These are phyloP conservation scores for Simplicillium sp. DNA, from an alignment of 2,329 filamentous ascomycete species.

Conservation along the genomic window DNA sequence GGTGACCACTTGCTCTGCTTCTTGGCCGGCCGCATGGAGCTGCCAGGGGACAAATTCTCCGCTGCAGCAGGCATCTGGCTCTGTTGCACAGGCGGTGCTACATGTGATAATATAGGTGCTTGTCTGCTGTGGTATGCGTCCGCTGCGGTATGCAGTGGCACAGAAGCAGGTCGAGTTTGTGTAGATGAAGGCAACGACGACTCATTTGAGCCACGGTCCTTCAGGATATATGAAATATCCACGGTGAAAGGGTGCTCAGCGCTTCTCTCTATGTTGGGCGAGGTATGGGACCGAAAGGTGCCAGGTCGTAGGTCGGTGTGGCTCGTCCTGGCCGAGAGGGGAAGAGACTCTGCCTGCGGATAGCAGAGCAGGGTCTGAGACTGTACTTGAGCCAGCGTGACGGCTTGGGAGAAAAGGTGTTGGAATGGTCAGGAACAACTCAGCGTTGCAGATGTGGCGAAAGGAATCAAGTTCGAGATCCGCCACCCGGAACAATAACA, in stretches of 20 bases:
- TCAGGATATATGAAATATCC: conserved; percentile 90
- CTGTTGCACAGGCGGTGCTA: conserved; percentile 4
- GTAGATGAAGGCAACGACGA: conserved; percentile 34
- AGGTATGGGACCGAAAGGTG: not conserved
- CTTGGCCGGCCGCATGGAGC: conserved; percentile 64
- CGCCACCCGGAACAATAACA: too few species aligned
- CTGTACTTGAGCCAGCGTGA: conserved; percentile 32
- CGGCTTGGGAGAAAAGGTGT: conserved; percentile 14
- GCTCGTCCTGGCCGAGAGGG: conserved; percentile 5
- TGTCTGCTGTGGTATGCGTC: too few species aligned
- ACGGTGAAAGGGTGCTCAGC: conserved; percentile 54
- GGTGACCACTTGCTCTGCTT: conserved; percentile 96
- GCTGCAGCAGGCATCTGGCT: conserved; percentile 1
- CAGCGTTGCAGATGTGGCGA: too few species aligned
- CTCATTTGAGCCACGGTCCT: conserved; percentile 66
- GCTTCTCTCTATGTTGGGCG: not conserved
- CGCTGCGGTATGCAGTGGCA: too few species aligned
- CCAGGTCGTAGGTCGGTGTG: conserved; percentile 1
- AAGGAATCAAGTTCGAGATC: too few species aligned
- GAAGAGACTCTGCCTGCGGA: conserved; percentile 27
- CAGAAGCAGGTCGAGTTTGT: too few species aligned
- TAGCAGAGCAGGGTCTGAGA: conserved; percentile 30
- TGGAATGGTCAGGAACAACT: conserved; percentile 2
- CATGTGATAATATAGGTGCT: conserved; percentile 4
- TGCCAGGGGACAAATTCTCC: conserved; percentile 26